These are phyloP conservation scores for baker's yeast (Saccharomyces cerevisiae) DNA, from an alignment of 805 yeast genomes.

Conservation along the genomic window DNA sequence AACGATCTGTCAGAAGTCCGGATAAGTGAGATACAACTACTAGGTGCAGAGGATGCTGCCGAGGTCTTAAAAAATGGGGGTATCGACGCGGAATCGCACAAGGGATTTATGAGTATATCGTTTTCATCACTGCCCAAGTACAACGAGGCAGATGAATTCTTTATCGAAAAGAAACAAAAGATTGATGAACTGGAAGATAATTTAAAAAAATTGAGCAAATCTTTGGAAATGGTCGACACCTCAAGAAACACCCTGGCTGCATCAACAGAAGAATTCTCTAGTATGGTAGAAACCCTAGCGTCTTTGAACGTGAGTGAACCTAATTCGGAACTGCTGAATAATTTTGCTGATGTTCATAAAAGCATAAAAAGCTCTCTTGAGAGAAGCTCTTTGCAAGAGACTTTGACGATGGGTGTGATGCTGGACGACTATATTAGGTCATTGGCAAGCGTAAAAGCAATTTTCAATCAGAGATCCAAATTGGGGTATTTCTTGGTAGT, in stretches of 20 bases:
- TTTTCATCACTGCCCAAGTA: conserved; percentile 62
- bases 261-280: conserved; percentile 61
- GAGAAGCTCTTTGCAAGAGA: conserved; percentile 75
- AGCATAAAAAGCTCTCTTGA: conserved; percentile 67
- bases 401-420: conserved; percentile 76
- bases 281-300: conserved; percentile 50
- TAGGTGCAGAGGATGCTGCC: conserved; percentile 30
- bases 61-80: conserved; percentile 23
- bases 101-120: conserved; percentile 54
- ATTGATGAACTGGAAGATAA: conserved; percentile 67
- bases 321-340: conserved; percentile 53
- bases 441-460: conserved; percentile 63
- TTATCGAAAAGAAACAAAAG: conserved; percentile 58
- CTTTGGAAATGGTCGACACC: conserved; percentile 62
- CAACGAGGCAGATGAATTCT: conserved; percentile 72
- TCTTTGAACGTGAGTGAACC: conserved; percentile 66
- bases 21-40: conserved; percentile 26
- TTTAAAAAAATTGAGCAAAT: conserved; percentile 56
- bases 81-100: conserved; percentile 47
- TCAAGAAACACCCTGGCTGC: conserved; percentile 69
- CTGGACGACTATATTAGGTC: conserved; percentile 79
- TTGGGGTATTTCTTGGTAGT: conserved; percentile 39
- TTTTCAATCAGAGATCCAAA: conserved; percentile 67
- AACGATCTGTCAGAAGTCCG: conserved; percentile 33
- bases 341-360: conserved; percentile 64